A percentile compares a stretch with the other conserved stretches of the same genome.
phyloP scores from a whole-genome alignment of 768 basidiomycete species.

The Tremella yokohamensis region DNA sequence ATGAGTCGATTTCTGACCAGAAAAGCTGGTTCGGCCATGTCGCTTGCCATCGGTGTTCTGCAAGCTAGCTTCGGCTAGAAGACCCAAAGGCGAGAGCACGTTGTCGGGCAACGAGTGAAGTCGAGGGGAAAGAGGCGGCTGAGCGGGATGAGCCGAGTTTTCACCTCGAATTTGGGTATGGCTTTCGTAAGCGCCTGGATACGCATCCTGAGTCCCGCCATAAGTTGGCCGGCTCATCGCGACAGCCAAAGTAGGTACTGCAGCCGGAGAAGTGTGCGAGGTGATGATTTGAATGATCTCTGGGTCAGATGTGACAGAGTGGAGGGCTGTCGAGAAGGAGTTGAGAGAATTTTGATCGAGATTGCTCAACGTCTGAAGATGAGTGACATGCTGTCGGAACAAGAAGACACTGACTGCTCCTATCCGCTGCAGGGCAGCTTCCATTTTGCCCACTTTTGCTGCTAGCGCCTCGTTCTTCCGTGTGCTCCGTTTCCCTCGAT shows the following conservation, averaged over 20 bases:
- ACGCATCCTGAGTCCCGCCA: constrained; percentile 15
- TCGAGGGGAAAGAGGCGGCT: constrained; percentile 65
- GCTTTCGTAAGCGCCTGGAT: constrained; percentile 15
- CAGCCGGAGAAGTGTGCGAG: constrained; percentile 36
- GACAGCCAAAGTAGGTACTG: constrained; percentile 35
- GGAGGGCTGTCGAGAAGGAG: constrained; percentile 40
- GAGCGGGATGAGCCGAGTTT: constrained; percentile 26
- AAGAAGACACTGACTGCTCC: constrained; percentile 33
- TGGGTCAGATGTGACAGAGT: constrained; percentile 26
- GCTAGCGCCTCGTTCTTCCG: constrained; percentile 45
- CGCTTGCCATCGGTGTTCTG: constrained; percentile 43
- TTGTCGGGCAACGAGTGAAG: constrained; percentile 90
- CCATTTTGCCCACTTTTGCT: constrained; percentile 35
- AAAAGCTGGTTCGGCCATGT: constrained; percentile 7
- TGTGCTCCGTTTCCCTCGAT: constrained; percentile 78
- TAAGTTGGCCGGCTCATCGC: constrained; percentile 38
- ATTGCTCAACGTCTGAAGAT: constrained; percentile 29
- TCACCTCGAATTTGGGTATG: constrained; percentile 19
- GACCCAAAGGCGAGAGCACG: constrained; percentile 81
- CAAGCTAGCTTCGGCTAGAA: constrained; percentile 80
- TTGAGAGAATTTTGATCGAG: constrained; percentile 42
- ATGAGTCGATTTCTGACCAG: constrained; percentile 18
- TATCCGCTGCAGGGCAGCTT: constrained; percentile 37
- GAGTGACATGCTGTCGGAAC: constrained; percentile 2
- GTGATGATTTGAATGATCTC: constrained; percentile 45